These are phyloP conservation scores for Polytrichum formosum DNA, from an alignment of 225 moss, liverwort and hornwort species.

Conservation along the genomic window DNA sequence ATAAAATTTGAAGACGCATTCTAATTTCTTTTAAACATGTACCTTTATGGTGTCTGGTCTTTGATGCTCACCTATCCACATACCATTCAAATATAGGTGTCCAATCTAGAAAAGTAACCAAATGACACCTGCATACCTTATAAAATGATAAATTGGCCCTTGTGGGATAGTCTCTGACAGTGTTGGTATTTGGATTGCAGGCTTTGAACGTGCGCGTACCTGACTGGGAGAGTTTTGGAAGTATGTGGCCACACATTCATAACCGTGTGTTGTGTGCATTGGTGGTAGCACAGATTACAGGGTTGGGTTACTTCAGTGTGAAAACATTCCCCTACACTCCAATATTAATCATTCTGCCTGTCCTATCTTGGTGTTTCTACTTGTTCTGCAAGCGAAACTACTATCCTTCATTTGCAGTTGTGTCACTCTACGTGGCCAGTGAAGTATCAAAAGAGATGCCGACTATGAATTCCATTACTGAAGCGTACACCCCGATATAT, in stretches of 20 bases:
- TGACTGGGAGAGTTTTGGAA: slow-evolving; percentile 74
- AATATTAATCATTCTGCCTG: slow-evolving; percentile 43
- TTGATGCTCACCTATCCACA: too few relatives aligned
- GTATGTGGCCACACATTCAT: slow-evolving; percentile 91
- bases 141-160: not conserved
- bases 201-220: slow-evolving; percentile 70
- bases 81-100: too few relatives aligned
- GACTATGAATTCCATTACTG: slow-evolving; percentile 33
- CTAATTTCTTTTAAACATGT: too few relatives aligned
- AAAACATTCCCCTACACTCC: slow-evolving; percentile 51
- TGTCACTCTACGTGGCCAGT: slow-evolving; percentile 54
- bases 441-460: slow-evolving; percentile 59
- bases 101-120: too few relatives aligned
- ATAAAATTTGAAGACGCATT: too few relatives aligned
- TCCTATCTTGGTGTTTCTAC: slow-evolving; percentile 39
- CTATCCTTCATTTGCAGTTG: slow-evolving; percentile 65
- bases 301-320: slow-evolving; percentile 65
- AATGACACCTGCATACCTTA: not conserved
- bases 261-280: slow-evolving; percentile 63
- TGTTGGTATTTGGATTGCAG: slow-evolving; percentile 28
- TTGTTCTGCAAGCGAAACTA: slow-evolving; percentile 35
- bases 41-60: too few relatives aligned
- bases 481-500: slow-evolving; percentile 69
- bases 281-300: slow-evolving; percentile 67
- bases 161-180: not conserved